Percentiles rank a stretch among this genome's conserved stretches.
These are phyloP conservation scores for Trichoderma harzianum DNA, from an alignment of 2,329 filamentous ascomycete species.

Conservation along the genomic window DNA sequence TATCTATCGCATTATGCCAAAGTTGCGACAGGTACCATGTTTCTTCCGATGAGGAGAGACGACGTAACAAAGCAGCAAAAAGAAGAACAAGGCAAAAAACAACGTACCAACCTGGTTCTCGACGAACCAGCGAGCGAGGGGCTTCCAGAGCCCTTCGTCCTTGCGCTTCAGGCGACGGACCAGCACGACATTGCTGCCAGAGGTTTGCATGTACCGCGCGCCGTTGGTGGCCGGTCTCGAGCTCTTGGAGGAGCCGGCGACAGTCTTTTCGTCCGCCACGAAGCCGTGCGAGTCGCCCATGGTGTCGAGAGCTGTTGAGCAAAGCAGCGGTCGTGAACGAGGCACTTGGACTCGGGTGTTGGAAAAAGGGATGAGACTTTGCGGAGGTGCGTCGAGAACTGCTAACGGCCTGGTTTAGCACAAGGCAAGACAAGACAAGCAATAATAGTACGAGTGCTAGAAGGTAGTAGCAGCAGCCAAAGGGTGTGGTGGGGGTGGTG, in stretches of 20 bases:
- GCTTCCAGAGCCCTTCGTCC: slow-evolving; percentile 59
- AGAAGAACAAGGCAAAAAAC: background rate
- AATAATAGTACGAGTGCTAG: background rate
- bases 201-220: slow-evolving; percentile 56
- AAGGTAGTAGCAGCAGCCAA: background rate
- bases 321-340: background rate
- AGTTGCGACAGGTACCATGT: background rate
- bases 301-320: background rate
- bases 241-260: slow-evolving; percentile 24
- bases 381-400: background rate
- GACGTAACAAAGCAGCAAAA: background rate
- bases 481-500: slow-evolving; percentile 14
- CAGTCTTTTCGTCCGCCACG: slow-evolving; percentile 21
- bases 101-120: slow-evolving; percentile 75
- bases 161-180: slow-evolving; percentile 58
- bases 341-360: background rate
- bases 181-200: slow-evolving; percentile 49
- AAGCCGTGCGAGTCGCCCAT: slow-evolving; percentile 13
- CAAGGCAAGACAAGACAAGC: background rate
- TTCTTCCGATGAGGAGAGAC: background rate
- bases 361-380: slow-evolving; percentile 1
- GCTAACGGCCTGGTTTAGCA: background rate
- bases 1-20: background rate
- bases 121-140: slow-evolving; percentile 66
- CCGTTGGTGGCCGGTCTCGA: slow-evolving; percentile 39